phyloP scores from a whole-genome alignment of 1,284 basidiomycete genomes.

The Sporisorium sorghi region DNA sequence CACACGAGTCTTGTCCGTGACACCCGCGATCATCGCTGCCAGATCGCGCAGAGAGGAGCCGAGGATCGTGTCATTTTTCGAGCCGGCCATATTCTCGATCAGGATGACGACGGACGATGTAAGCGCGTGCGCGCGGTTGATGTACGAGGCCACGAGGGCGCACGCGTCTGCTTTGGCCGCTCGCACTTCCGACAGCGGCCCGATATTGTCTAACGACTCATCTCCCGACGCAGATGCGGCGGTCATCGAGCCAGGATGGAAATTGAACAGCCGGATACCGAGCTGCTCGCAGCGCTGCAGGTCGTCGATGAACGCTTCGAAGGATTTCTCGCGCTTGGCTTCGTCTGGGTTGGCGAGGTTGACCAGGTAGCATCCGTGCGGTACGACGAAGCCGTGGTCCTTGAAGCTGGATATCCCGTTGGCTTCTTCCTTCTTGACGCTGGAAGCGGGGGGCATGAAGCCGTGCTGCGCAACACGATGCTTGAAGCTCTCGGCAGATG shows the following conservation, averaged over 20 bases:
- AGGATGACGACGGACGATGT: slow-evolving; percentile 77
- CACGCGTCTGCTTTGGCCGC: slow-evolving; percentile 77
- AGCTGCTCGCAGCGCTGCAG: slow-evolving; percentile 82
- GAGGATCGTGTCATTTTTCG: slow-evolving; percentile 78
- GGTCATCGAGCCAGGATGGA: slow-evolving; percentile 75
- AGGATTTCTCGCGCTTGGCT: slow-evolving; percentile 81
- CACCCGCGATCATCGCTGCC: slow-evolving; percentile 76
- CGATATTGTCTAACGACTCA: slow-evolving; percentile 55
- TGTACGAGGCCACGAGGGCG: slow-evolving; percentile 77
- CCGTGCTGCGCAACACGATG: slow-evolving; percentile 17
- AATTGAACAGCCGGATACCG: slow-evolving; percentile 82
- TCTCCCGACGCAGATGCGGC: slow-evolving; percentile 15
- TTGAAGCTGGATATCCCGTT: not conserved
- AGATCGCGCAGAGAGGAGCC: slow-evolving; percentile 80
- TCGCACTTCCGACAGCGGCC: slow-evolving; percentile 72
- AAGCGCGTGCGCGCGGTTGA: slow-evolving; percentile 81
- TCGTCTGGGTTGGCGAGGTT: slow-evolving; percentile 87
- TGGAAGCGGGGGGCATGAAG: slow-evolving; percentile 14
- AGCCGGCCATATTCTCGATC: slow-evolving; percentile 83
- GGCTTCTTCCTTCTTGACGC: slow-evolving; percentile 3
- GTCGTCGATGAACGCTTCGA: slow-evolving; percentile 84
- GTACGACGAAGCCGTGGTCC: slow-evolving; percentile 73
- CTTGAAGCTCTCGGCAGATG: slow-evolving; percentile 71
- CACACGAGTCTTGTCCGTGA: slow-evolving; percentile 80
- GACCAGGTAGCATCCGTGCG: slow-evolving; percentile 86